Conservation (phyloP, 345 rosid genomes). For the Erodium maritimum region DNA sequence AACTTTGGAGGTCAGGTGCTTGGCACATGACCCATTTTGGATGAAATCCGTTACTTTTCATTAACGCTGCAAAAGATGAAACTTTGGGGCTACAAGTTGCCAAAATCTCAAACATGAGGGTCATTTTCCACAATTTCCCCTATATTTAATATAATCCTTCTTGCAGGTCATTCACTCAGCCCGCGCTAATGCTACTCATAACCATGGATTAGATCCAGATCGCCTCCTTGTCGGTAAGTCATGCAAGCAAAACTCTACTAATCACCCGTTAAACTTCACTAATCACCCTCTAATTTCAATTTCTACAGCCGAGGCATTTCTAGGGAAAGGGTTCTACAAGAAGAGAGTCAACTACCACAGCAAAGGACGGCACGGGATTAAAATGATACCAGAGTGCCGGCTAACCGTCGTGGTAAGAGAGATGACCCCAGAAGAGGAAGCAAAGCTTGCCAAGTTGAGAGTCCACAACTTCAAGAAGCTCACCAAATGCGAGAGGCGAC, state of each 20-base stretch:
- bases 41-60: too few species aligned
- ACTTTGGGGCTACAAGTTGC: too few species aligned
- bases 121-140: too few species aligned
- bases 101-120: too few species aligned
- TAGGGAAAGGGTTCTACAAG: constrained; percentile 64
- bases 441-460: constrained; percentile 65
- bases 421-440: constrained; percentile 76
- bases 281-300: background rate
- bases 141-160: too few species aligned
- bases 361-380: constrained; percentile 54
- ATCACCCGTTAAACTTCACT: background rate
- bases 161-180: constrained; percentile 85
- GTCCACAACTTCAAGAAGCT: constrained; percentile 71
- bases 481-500: constrained; percentile 54
- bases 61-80: too few species aligned
- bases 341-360: constrained; percentile 59
- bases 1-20: too few species aligned
- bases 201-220: constrained; percentile 77
- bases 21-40: too few species aligned
- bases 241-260: background rate
- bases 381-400: constrained; percentile 53
- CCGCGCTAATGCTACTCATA: constrained; percentile 82
- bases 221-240: constrained; percentile 74
- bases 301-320: constrained; percentile 75
- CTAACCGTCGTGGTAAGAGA: constrained; percentile 78